These are phyloP conservation scores for Arthrobotrys pseudoclavata DNA, from an alignment of 2,329 filamentous ascomycete species.

Conservation along the genomic window DNA sequence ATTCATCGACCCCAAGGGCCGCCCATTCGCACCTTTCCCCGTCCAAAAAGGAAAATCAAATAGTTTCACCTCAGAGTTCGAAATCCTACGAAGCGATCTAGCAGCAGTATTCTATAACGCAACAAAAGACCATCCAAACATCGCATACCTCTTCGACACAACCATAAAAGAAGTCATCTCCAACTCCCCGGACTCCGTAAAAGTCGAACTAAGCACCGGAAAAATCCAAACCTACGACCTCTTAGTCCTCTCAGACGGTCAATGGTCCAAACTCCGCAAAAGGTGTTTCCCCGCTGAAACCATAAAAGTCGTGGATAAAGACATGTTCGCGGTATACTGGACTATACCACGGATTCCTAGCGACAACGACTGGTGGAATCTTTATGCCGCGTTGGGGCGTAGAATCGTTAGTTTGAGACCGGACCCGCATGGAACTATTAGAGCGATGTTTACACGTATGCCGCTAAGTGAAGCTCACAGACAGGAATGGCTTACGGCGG, in stretches of 20 bases:
- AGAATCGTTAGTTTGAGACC: constrained; percentile 40
- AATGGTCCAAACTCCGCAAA: constrained; percentile 69
- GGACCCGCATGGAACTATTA: constrained; percentile 32
- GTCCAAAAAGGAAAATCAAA: constrained; percentile 69
- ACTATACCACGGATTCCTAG: constrained; percentile 24
- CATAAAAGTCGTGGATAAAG: constrained; percentile 35
- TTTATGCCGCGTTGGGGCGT: constrained; percentile 25
- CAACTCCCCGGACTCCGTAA: constrained; percentile 65
- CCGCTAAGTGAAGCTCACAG: constrained; percentile 26
- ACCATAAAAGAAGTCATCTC: constrained; percentile 64
- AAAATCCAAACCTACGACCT: constrained; percentile 69
- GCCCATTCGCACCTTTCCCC: constrained; percentile 66
- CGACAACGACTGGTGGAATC: constrained; percentile 43
- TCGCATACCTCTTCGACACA: constrained; percentile 67
- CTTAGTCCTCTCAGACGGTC: constrained; percentile 72
- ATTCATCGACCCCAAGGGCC: constrained; percentile 67
- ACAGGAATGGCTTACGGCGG: constrained; percentile 15
- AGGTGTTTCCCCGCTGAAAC: constrained; percentile 28
- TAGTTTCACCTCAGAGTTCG: constrained; percentile 68
- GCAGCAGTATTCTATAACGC: constrained; percentile 66
- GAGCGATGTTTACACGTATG: constrained; percentile 40
- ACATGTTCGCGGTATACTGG: constrained; percentile 49
- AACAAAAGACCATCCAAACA: constrained; percentile 65
- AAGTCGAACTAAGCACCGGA: constrained; percentile 68
- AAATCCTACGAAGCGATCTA: constrained; percentile 69